Evolutionary conservation across 2,329 filamentous ascomycete genomes (phyloP), one percentile per base, ranked within the genome.

Genomic region (Penicillium sp.): DNA sequence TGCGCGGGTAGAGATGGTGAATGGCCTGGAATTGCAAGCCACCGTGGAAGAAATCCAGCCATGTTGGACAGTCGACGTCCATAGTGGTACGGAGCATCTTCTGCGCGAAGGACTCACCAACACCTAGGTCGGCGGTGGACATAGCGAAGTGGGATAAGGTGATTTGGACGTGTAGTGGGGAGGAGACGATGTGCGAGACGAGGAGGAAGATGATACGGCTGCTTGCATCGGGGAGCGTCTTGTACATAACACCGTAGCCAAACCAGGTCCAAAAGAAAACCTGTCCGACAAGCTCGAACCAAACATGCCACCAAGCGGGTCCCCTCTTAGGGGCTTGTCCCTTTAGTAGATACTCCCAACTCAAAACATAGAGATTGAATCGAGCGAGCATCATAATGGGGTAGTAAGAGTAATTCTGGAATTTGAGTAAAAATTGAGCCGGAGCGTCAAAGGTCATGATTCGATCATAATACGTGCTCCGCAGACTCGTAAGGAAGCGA

Each of bases 61-160:
- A 96, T 13, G 82, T 80, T 0, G 91, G 90, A 69, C 91, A 96
- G 70, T 94, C 90, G 22, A 96, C 86, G 61, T 96, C 91, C 91
- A 96, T 96, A 13, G 92, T 96, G 1, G 92, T 96, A 63, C 92
- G 87, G 44, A 96, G 81, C 88, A 95, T 94, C 72, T 88, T 89
- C 74, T 96, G 91, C 0, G 92, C 86, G 72, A 96, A 96, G 0
- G 89, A 94, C 72, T 96, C 92, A 50, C 87, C 81, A 1, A 89
- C 85, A 0, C 92, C 92, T 13, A 96, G 80, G 66, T 96, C 90
- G 11, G 89, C 83, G 0, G 92, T 96, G 65, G 89, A 93, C 92
- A 96, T 96, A 62, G 90, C 90, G 74, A 95, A 96, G 74, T 96
- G 92, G 2, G 89, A 94, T 18, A 96, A 82, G 0, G 91, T 95